Evolutionary conservation across 2,329 filamentous ascomycete species (phyloP), one percentile per base, ranked within the genome.

Genomic region (Penicillium corylophilum): DNA sequence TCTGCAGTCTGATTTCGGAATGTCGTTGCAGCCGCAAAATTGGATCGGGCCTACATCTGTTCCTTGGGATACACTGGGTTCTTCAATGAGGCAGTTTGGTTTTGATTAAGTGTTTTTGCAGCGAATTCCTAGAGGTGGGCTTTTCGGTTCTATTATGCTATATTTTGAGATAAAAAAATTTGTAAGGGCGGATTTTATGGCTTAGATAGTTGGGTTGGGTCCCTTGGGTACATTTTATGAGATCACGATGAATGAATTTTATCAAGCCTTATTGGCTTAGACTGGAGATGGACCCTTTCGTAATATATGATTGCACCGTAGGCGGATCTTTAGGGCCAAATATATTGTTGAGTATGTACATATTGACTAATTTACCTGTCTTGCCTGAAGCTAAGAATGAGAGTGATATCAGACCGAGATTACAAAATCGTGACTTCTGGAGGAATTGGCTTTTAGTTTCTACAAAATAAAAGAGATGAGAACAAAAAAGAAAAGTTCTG

Each of bases 21-120:
- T 64, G 2, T 64, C 65, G 23, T 54, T 71, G 26, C 64, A 70
- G 31, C 63, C 67, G 8, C 66, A 71, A 42, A 66, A 68, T 38
- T 71, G 69, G 69, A 50, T 71, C n/a, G 59, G 55, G 15, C 62
- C 68, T 12, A 56, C 62, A 6, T 64, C 65, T 12, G 53, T 69
- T 15, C 60, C 64, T 12, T 70, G 67, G 66, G 64, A 67, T 31
- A 44, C 57, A 2, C 10, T 62, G 6, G 51, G 57, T 7, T 23
- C 57, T 15, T 46, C 51, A 1, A 51, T 56, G 40, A 56, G 51
- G 15, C 53, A 55, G 5, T 61, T 48, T 39, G 46, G 47, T 1
- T 62, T 54, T 20, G 59, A 59, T 22, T 43, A 52, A 39, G 43
- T 28, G 13, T 42, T 24, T 24, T 38, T 46, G 28, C 47, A 9